Evolutionary conservation across 1,139 yeast genomes (phyloP), one percentile per base, ranked within the genome.

Genomic region (Blastobotrys capitulatus): DNA sequence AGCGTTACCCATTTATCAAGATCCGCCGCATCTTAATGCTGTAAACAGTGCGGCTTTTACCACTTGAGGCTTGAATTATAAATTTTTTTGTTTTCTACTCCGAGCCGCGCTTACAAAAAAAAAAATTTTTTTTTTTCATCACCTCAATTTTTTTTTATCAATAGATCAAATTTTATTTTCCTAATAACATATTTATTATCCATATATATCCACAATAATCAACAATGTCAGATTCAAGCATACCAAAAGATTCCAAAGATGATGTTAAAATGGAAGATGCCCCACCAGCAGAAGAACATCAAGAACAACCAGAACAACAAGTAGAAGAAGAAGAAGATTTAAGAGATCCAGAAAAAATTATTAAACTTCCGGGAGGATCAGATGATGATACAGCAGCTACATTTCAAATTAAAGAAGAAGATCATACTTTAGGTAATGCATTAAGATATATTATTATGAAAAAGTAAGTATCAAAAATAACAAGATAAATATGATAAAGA

Each of bases 311-410:
- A 18, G 38, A 29, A 31, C 45, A 39, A 25, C 42, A 49, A 42
- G 49, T 47, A 2, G 42, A 49, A 25, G 51, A 47, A 26, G 48
- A 32, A 36, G 48, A 47, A 36, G 48, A 29, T 37, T 9, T 19
- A n/a, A 51, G 49, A 47, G 65, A 60, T 44, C 61, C 61, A 13
- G 65, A 61, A 44, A 62, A 62, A 55, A 60, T 62, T 37, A 50
- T 59, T 37, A 57, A 61, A 67, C 76, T 92, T 42, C 95, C 97
- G 13, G 96, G 97, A 22, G 82, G 94, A n/a, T 78, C 96, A 1
- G 95, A 87, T 57, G 97, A 92, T 65, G 97, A 96, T 41, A 80
- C 95, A 35, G 92, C 96, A 29, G 97, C 96, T 0, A 87, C 97
- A 2, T 94, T 92, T 71, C 96, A 92, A 70, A 83, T 92, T 54